phyloP scores from a whole-genome alignment of 192 early-diverging fungal species.

The Thamnidium elegans region DNA sequence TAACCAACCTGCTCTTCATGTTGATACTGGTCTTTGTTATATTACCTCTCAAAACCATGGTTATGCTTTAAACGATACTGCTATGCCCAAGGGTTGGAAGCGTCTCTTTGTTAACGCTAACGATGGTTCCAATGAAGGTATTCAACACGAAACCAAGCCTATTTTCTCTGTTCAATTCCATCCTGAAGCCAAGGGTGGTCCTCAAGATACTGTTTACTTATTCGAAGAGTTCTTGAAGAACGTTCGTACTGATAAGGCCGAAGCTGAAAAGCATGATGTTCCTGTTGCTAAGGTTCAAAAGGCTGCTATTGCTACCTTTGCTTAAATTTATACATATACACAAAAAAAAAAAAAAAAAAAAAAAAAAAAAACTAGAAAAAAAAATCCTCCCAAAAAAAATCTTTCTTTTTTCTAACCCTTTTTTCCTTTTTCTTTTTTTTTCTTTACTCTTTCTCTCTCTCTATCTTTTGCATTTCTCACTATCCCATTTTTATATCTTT shows the following conservation, averaged over 20 bases:
- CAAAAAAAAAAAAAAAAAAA: no score
- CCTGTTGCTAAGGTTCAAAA: not conserved
- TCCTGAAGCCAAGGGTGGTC: slow-evolving; percentile 93
- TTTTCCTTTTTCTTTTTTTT: no score
- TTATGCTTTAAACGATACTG: slow-evolving; percentile 72
- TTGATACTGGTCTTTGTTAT: slow-evolving; percentile 72
- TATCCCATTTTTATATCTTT: no score
- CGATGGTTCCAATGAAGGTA: slow-evolving; percentile 94
- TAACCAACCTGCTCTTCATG: slow-evolving; percentile 88
- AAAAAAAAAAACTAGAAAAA: no score
- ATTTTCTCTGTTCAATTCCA: slow-evolving; percentile 92
- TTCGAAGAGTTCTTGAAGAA: slow-evolving; percentile 78
- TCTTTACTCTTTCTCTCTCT: no score
- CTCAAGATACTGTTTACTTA: slow-evolving; percentile 87
- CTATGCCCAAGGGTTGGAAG: slow-evolving; percentile 71
- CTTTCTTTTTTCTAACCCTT: no score
- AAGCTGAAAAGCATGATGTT: not conserved
- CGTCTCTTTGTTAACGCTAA: slow-evolving; percentile 94
- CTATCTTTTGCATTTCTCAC: no score
- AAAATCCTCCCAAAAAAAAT: no score
- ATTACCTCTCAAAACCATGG: slow-evolving; percentile 98
- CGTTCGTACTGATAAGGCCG: slow-evolving; percentile 58
- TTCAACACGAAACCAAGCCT: slow-evolving; percentile 69
- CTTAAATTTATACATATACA: slow-evolving; percentile 1
- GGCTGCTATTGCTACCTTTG: slow-evolving; percentile 6